Conservation (phyloP, 2,329 filamentous ascomycete genomes). For the Rutstroemia sydowiana region DNA sequence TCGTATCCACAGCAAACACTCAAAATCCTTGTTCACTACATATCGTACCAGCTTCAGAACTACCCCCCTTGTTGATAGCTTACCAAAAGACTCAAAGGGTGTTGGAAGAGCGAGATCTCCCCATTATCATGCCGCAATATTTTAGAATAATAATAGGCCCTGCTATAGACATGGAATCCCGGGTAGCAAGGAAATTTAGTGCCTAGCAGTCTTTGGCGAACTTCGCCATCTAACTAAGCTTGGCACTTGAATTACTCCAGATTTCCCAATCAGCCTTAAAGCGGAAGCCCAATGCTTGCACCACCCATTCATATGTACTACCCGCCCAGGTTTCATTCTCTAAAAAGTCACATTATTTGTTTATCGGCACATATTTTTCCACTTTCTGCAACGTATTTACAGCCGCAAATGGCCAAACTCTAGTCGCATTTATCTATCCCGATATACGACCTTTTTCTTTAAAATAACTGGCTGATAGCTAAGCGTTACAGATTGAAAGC, state of each 20-base stretch:
- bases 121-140: background rate
- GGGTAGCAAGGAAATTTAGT: slow-evolving; percentile 22
- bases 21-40: slow-evolving; percentile 2
- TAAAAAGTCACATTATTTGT: slow-evolving; percentile 17
- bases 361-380: slow-evolving; percentile 21
- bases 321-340: slow-evolving; percentile 16
- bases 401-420: slow-evolving; percentile 20
- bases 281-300: slow-evolving; percentile 25
- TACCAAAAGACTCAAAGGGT: background rate
- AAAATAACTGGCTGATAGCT: slow-evolving; percentile 24
- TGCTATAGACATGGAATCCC: slow-evolving; percentile 19
- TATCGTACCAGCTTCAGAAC: background rate
- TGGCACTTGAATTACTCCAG: slow-evolving; percentile 26
- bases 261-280: slow-evolving; percentile 32
- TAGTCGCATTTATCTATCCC: slow-evolving; percentile 10
- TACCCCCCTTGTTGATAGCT: slow-evolving; percentile 11
- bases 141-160: slow-evolving; percentile 5
- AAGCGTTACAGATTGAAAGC: slow-evolving; percentile 22
- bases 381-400: slow-evolving; percentile 16
- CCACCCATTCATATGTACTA: slow-evolving; percentile 12
- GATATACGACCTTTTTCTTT: slow-evolving; percentile 18
- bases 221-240: slow-evolving; percentile 15
- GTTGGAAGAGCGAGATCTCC: background rate
- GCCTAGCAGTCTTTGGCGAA: slow-evolving; percentile 19
- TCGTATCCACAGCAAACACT: slow-evolving; percentile 6